Base-by-base conservation (phyloP, 176 grass and related monocot genomes). In the Lolium multiflorum region DNA sequence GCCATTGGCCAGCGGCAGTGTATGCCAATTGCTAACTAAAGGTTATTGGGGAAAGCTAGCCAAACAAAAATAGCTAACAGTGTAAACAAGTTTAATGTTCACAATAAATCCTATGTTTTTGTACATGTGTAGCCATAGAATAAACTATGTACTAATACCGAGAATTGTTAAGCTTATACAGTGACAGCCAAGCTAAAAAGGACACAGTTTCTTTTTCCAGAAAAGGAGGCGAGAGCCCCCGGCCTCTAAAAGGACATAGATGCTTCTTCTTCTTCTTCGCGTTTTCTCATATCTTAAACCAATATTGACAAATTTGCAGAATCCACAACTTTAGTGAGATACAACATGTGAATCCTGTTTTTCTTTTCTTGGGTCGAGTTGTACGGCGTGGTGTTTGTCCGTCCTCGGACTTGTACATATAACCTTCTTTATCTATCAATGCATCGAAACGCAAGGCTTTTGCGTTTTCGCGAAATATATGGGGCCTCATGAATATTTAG, bases 211-310 rank as follows among this genome's bases (percentile, higher is more conserved):
- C 52, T 35, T 35, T 35, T 81, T 54, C 31, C 31, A 35, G 31
- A 35, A 35, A 35, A 35, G 31, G 31, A 35, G 31, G 31, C 31
- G 31, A 35, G 31, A 35, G 31, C 31, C 31, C 31, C 31, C 31
- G 3, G 31, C 1, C 2, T 35, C 31, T 35, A 35, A 38, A 76
- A 84, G 4, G 24, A 62, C 18, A 74, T n/a, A 62, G 3, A 20
- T 49, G 50, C 52, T 81, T 54, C 31, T 81, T 54, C 31, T 81
- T 54, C 44, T 54, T 11, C 4, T 65, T 55, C n/a, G 31, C 79
- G 4, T 57, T 59, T 65, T 56, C 24, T 58, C n/a, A 2, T 77
- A 48, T 25, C 50, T 6, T 39, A 26, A 61, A 58, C 13, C 16
- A 48, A 76, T 22, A 69, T 78, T 58, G 6, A 6, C 14, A 4